A percentile compares a stretch with the other conserved stretches of the same genome.
These are phyloP conservation scores for Alternaria gansuensis DNA, from an alignment of 2,329 filamentous ascomycete species.

Conservation along the genomic window DNA sequence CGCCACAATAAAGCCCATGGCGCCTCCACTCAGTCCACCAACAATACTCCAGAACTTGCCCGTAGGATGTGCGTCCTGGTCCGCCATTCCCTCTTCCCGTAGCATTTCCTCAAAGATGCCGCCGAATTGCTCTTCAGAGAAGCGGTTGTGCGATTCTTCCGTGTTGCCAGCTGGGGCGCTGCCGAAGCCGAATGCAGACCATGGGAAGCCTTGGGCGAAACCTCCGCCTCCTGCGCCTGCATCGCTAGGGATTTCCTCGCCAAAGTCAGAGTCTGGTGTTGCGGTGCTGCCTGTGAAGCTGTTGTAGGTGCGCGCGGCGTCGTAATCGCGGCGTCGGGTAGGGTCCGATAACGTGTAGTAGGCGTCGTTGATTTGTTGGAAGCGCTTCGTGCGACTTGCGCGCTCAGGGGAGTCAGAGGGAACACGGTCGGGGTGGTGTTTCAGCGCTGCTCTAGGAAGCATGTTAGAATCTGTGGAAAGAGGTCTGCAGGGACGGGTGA, in stretches of 20 bases:
- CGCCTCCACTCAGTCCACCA: slow-evolving; percentile 85
- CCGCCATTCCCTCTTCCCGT: slow-evolving; percentile 71
- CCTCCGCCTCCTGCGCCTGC: slow-evolving; percentile 13
- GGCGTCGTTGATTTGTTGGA: slow-evolving; percentile 91
- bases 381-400: slow-evolving; percentile 79
- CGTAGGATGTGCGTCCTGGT: slow-evolving; percentile 68
- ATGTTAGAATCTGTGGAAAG: slow-evolving; percentile 11
- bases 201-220: slow-evolving; percentile 68
- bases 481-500: not conserved
- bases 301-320: slow-evolving; percentile 72
- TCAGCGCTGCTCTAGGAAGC: slow-evolving; percentile 75
- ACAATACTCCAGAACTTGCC: slow-evolving; percentile 86
- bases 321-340: slow-evolving; percentile 81
- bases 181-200: slow-evolving; percentile 75
- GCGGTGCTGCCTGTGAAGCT: slow-evolving; percentile 55
- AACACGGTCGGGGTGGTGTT: slow-evolving; percentile 93
- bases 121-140: slow-evolving; percentile 84
- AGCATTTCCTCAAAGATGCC: slow-evolving; percentile 67
- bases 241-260: slow-evolving; percentile 60
- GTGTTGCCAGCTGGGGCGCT: slow-evolving; percentile 54
- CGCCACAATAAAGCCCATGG: slow-evolving; percentile 92
- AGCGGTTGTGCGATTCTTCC: slow-evolving; percentile 62
- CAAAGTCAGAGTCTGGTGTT: slow-evolving; percentile 57
- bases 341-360: slow-evolving; percentile 91
- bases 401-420: slow-evolving; percentile 84